Evolutionary conservation across 345 rosid genomes (phyloP), one percentile per base, ranked within the genome.

Genomic region (Pistacia atlantica): DNA sequence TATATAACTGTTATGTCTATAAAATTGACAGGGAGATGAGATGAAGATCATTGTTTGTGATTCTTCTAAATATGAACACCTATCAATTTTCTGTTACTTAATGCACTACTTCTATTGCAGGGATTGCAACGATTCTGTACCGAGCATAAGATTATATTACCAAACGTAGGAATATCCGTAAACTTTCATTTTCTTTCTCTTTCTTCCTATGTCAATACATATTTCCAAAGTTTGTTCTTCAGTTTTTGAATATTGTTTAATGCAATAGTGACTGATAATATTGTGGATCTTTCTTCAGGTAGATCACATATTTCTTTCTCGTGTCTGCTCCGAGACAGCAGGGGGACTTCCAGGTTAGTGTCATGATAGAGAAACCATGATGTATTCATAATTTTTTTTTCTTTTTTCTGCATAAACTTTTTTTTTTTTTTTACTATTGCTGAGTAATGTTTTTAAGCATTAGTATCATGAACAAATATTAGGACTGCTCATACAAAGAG

Each of bases 241-340:
- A 38, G 9, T 66, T 38, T 55, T 14, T 22, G 46, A 65, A 75
- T 35, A 71, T 31, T 54, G 22, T 72, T 72, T 69, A 59, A 28
- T 81, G 62, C 17, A 10, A 46, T 38, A 10, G 3, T 42, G 6
- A 42, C n/a, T 59, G 18, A 49, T 79, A 54, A 78, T n/a, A 13
- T 72, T 16, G 52, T 56, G 80, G 77, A 70, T 51, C 52, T 51
- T 74, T 51, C 55, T 84, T 84, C 92, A 95, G 98, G 87, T 95
- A 81, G 97, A 92, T 86, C 93, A 92, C 82, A 83, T 95, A 85
- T 92, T 95, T 84, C 85, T 93, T 79, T 95, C 98, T 65, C 98
- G 95, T 69, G 97, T 95, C 22, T 90, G 97, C 88, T 90, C 99
- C 76, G 97, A 95, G 84, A 93, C 99, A 55, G 92, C 99, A 10